Conservation (phyloP, 345 rosid species). For the Xanthoceras sorbifolium region DNA sequence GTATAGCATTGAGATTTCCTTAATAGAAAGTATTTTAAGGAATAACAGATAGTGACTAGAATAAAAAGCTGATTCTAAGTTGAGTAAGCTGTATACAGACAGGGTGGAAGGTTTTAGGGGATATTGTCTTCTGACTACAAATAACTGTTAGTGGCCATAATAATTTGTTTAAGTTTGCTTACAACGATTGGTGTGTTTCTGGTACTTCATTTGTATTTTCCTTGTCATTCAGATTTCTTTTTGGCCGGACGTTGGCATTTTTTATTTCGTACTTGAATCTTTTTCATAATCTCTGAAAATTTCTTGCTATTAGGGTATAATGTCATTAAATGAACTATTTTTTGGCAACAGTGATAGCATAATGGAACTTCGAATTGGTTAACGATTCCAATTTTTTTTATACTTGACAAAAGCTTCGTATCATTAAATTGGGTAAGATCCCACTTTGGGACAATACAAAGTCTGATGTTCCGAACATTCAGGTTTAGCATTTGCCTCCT, state of each 20-base stretch:
- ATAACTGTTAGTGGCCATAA: background rate
- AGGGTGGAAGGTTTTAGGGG: background rate
- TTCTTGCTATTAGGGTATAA: background rate
- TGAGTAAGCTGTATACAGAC: background rate
- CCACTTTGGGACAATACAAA: background rate
- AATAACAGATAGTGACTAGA: background rate
- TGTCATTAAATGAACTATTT: background rate
- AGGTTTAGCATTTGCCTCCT: background rate
- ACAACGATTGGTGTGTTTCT: background rate
- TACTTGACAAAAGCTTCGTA: background rate
- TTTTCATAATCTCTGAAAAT: background rate
- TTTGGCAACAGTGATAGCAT: background rate
- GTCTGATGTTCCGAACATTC: background rate
- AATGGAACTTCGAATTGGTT: constrained; percentile 2
- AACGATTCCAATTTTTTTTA: background rate
- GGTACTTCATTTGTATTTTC: background rate
- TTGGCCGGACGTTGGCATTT: background rate
- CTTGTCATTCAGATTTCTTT: background rate
- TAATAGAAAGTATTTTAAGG: too few species aligned
- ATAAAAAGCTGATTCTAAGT: background rate
- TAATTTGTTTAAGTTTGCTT: constrained; percentile 13
- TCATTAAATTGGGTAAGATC: background rate
- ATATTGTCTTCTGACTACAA: background rate
- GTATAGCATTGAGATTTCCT: too few species aligned
- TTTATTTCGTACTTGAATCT: background rate